A percentile compares a stretch with the other conserved stretches of the same genome.
Conservation (phyloP, 2,329 filamentous ascomycete genomes). For the Verticillium nonalfalfae region DNA sequence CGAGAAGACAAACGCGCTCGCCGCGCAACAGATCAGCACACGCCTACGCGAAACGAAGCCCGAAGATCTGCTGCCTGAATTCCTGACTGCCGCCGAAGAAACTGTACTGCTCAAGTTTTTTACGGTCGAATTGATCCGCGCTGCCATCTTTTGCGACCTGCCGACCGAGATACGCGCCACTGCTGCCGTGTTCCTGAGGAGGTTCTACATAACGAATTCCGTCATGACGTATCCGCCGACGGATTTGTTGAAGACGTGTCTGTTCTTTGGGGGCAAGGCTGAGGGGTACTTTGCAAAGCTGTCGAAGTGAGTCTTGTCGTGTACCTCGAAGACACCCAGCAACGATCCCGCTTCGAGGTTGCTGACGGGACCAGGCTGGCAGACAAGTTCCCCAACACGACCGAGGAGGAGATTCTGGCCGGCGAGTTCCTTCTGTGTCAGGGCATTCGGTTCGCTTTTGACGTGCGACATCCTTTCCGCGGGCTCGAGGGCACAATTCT, state of each 20-base stretch:
- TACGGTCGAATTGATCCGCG: constrained; percentile 50
- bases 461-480: constrained; percentile 85
- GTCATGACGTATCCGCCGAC: constrained; percentile 94
- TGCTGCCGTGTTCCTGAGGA: constrained; percentile 81
- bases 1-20: constrained; percentile 71
- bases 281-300: constrained; percentile 73
- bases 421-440: constrained; percentile 92
- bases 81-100: constrained; percentile 79
- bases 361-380: constrained; percentile 43
- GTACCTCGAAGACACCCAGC: not conserved
- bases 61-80: constrained; percentile 50
- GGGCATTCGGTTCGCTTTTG: constrained; percentile 86
- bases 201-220: constrained; percentile 94
- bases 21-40: constrained; percentile 53
- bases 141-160: constrained; percentile 46
- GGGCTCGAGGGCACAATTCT: constrained; percentile 81
- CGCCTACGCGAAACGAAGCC: constrained; percentile 41
- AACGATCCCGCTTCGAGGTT: not conserved
- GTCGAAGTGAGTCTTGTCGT: constrained; percentile 23
- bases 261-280: constrained; percentile 91
- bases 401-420: constrained; percentile 75
- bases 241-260: constrained; percentile 78
- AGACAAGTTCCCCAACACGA: constrained; percentile 62
- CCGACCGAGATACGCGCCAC: constrained; percentile 50
- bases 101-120: constrained; percentile 75